Conservation (phyloP, 192 early-diverging fungal species). For the Obelidium mucronatum region DNA sequence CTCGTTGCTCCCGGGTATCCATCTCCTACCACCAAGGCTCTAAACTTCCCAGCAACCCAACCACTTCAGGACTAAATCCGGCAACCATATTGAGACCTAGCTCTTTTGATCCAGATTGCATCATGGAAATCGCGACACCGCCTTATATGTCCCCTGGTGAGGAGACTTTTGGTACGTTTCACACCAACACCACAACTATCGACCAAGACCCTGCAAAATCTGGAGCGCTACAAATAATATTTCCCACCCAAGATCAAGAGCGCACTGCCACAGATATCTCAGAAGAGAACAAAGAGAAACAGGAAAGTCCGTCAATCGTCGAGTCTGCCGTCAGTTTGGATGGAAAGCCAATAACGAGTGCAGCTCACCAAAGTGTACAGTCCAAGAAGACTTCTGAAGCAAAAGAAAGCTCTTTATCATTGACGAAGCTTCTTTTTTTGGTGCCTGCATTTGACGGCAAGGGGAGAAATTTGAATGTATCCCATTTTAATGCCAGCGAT, state of each 20-base stretch:
- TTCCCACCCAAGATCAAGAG: neutral
- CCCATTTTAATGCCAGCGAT: slow-evolving; percentile 3
- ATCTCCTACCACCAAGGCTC: too few species aligned
- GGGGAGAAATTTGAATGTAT: neutral
- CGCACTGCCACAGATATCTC: neutral
- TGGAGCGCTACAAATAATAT: neutral
- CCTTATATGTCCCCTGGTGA: neutral
- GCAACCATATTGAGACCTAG: too few species aligned
- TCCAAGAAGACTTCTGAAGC: neutral
- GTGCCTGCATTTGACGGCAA: slow-evolving; percentile 12
- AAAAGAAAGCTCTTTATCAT: neutral
- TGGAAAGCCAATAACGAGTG: neutral
- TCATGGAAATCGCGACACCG: neutral
- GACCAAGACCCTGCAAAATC: neutral
- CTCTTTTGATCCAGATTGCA: too few species aligned
- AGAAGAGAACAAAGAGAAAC: neutral
- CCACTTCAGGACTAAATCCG: too few species aligned
- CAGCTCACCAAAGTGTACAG: neutral
- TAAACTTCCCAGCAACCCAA: too few species aligned
- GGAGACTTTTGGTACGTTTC: neutral
- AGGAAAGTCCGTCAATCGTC: neutral
- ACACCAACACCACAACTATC: neutral
- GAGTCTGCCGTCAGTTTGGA: neutral
- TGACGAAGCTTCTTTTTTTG: neutral
- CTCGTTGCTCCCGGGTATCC: too few species aligned